Evolutionary conservation across 2,329 filamentous ascomycete species (phyloP).

Genomic region (Lachnellula occidentalis): DNA sequence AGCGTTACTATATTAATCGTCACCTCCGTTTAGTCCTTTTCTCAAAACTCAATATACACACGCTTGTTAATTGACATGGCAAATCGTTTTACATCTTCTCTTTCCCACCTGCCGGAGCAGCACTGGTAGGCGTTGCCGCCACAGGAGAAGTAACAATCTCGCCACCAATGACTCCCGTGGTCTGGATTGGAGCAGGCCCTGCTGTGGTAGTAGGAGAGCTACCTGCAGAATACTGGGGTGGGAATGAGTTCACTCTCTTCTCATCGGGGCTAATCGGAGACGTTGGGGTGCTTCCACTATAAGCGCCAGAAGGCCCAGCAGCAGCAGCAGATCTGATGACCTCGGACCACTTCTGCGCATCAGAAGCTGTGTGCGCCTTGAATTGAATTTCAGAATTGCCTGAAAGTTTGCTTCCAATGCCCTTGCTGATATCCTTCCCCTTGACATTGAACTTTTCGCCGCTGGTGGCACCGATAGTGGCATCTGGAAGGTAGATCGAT

Average conservation of each 20-base stretch:
- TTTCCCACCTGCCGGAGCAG: not conserved
- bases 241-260: slow-evolving; percentile 10
- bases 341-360: slow-evolving; percentile 81
- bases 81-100: not conserved
- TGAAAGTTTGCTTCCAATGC: slow-evolving; percentile 73
- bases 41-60: not conserved
- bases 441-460: slow-evolving; percentile 90
- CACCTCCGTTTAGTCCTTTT: not conserved
- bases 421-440: slow-evolving; percentile 84
- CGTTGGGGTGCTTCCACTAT: slow-evolving; percentile 15
- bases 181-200: slow-evolving; percentile 21
- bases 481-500: slow-evolving; percentile 89
- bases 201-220: not conserved
- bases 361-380: slow-evolving; percentile 76
- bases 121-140: slow-evolving; percentile 9
- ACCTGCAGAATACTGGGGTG: slow-evolving; percentile 16
- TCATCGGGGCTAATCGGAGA: slow-evolving; percentile 22
- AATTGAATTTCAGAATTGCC: slow-evolving; percentile 77
- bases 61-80: not conserved
- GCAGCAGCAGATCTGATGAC: slow-evolving; percentile 45
- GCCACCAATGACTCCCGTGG: slow-evolving; percentile 20
- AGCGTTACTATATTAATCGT: not conserved
- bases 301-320: slow-evolving; percentile 7
- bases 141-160: slow-evolving; percentile 24
- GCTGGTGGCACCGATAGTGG: slow-evolving; percentile 63